phyloP scores from a whole-genome alignment of 1,284 basidiomycete species.

The Ustilago trichophora region DNA sequence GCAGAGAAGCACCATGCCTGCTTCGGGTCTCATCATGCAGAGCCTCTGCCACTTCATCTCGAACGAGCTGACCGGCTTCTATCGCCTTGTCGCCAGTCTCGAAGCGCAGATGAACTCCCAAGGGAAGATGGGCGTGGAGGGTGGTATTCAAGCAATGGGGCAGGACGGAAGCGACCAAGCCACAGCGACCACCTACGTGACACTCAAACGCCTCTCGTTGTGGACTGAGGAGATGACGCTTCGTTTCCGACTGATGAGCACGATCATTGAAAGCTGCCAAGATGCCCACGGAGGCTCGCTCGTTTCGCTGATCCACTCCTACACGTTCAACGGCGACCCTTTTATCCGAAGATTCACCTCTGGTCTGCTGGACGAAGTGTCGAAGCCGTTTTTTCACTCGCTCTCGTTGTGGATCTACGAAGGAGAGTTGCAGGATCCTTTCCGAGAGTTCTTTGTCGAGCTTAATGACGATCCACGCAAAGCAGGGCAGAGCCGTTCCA shows the following conservation, averaged over 20 bases:
- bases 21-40: conserved; percentile 68
- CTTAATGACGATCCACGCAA: conserved; percentile 75
- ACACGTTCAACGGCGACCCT: conserved; percentile 96
- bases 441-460: conserved; percentile 94
- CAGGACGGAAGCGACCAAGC: not conserved
- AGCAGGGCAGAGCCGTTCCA: conserved; percentile 12
- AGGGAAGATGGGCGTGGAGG: not conserved
- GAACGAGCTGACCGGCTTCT: conserved; percentile 90
- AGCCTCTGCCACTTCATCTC: conserved; percentile 94
- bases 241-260: conserved; percentile 95
- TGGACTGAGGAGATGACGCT: conserved; percentile 94
- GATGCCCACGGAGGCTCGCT: conserved; percentile 78
- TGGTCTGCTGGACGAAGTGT: conserved; percentile 91
- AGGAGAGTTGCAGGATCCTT: conserved; percentile 94
- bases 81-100: conserved; percentile 86
- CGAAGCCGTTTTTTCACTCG: conserved; percentile 92
- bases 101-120: conserved; percentile 81
- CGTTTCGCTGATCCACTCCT: conserved; percentile 92
- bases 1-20: conserved; percentile 31
- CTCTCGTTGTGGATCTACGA: conserved; percentile 96
- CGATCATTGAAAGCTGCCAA: conserved; percentile 88
- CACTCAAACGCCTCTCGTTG: conserved; percentile 84
- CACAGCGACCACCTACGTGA: conserved; percentile 69
- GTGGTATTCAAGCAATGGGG: not conserved
- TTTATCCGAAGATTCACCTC: conserved; percentile 92